Conservation (phyloP, 306 rosid genomes). For the Pterocarpus macrocarpus region DNA sequence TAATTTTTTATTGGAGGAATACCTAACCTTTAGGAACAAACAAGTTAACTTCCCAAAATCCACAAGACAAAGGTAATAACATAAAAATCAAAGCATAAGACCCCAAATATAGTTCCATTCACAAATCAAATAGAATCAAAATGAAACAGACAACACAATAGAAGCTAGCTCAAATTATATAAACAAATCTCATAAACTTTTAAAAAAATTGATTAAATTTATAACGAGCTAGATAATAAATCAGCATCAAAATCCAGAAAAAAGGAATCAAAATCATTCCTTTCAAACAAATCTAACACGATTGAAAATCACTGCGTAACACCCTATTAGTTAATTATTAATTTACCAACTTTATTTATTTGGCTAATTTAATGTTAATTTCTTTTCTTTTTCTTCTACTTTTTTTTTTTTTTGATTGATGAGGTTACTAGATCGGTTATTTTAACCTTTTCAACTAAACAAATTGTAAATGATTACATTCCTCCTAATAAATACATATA, state of each 20-base stretch:
- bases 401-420: too few species aligned
- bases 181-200: background rate
- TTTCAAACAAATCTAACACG: constrained; percentile 35
- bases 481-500: too few species aligned
- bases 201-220: constrained; percentile 1
- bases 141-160: background rate
- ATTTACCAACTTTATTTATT: too few species aligned
- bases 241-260: constrained; percentile 18
- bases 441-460: too few species aligned
- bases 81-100: background rate
- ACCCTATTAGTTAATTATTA: too few species aligned
- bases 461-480: too few species aligned
- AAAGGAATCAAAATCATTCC: constrained; percentile 1
- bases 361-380: too few species aligned
- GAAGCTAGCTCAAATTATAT: background rate
- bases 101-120: background rate
- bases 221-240: constrained; percentile 1
- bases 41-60: background rate
- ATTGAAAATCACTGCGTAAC: background rate
- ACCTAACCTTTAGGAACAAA: background rate
- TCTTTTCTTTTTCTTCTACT: too few species aligned
- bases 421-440: too few species aligned
- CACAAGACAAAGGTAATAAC: background rate
- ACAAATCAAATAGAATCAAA: constrained; percentile 8
- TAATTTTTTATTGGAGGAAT: background rate